Percentiles rank a stretch among this genome's conserved stretches.
Evolutionary conservation across 208 protist genomes (phyloP).

Genomic region (Acanthamoeba lenticulata): DNA sequence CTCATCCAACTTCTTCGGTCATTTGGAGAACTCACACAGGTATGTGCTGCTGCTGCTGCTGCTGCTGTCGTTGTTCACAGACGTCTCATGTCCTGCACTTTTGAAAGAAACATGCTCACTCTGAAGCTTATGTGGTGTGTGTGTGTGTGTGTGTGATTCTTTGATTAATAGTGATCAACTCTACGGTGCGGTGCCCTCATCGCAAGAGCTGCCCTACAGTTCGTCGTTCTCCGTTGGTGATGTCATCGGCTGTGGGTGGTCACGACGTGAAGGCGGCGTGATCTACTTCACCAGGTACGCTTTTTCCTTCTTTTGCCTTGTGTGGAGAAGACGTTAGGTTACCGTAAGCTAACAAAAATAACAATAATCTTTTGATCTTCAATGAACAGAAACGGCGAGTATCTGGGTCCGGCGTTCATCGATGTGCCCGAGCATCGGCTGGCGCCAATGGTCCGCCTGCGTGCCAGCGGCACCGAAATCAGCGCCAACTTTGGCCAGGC

Average conservation of each 20-base stretch:
- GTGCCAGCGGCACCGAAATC: constrained; percentile 29
- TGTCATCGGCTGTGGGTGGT: constrained; percentile 73
- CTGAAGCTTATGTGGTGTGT: too few relatives aligned
- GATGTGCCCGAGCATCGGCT: constrained; percentile 34
- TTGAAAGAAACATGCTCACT: not conserved
- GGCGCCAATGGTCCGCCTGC: constrained; percentile 28
- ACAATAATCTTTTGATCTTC: not conserved
- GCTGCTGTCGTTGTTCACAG: not conserved
- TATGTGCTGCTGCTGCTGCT: not conserved
- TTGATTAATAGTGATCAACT: constrained; percentile 3
- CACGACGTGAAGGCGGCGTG: not conserved
- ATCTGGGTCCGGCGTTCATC: constrained; percentile 60
- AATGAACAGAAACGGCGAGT: constrained; percentile 33
- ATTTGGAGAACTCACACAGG: constrained; percentile 35
- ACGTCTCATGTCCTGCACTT: not conserved
- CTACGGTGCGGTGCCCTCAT: constrained; percentile 15
- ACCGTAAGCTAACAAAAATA: too few relatives aligned
- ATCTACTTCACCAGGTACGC: constrained; percentile 71
- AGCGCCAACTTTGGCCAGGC: constrained; percentile 25
- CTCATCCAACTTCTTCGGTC: constrained; percentile 50
- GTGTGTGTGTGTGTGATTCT: not conserved
- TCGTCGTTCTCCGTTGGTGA: constrained; percentile 51
- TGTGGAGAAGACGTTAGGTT: too few relatives aligned
- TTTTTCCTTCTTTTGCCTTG: too few relatives aligned
- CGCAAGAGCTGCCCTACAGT: constrained; percentile 53